These are phyloP conservation scores for Coemansia sp. DNA, from an alignment of 192 early-diverging fungal species.

Conservation along the genomic window DNA sequence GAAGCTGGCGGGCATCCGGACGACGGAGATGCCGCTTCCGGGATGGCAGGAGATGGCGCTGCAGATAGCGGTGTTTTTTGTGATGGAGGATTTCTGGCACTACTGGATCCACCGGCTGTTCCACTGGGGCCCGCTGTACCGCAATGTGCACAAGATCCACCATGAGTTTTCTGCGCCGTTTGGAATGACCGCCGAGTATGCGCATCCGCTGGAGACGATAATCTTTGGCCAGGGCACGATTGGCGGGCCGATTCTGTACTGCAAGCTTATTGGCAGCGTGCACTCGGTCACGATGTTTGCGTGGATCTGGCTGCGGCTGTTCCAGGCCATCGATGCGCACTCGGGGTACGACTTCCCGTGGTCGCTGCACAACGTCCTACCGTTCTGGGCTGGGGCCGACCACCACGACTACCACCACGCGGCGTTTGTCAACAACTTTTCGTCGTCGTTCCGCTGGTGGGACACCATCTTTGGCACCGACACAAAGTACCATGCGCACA, in stretches of 20 bases:
- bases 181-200: constrained; percentile 85
- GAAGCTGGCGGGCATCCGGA: constrained; percentile 78
- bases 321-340: constrained; percentile 86
- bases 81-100: constrained; percentile 88
- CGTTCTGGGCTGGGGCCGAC: constrained; percentile 88
- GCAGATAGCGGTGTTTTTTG: constrained; percentile 73
- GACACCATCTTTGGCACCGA: constrained; percentile 86
- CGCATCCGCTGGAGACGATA: constrained; percentile 80
- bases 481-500: constrained; percentile 64
- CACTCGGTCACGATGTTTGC: constrained; percentile 81
- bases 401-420: constrained; percentile 95
- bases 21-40: constrained; percentile 80
- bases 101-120: constrained; percentile 88
- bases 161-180: constrained; percentile 90
- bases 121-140: constrained; percentile 86
- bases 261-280: constrained; percentile 59
- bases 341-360: constrained; percentile 96
- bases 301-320: constrained; percentile 80
- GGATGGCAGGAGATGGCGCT: constrained; percentile 61
- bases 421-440: constrained; percentile 75
- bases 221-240: constrained; percentile 86
- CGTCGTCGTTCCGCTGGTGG: constrained; percentile 87
- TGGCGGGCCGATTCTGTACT: constrained; percentile 72
- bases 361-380: constrained; percentile 79
- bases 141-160: constrained; percentile 90